Conservation (phyloP, 2,329 filamentous ascomycete genomes). For the Alternaria longipes region DNA sequence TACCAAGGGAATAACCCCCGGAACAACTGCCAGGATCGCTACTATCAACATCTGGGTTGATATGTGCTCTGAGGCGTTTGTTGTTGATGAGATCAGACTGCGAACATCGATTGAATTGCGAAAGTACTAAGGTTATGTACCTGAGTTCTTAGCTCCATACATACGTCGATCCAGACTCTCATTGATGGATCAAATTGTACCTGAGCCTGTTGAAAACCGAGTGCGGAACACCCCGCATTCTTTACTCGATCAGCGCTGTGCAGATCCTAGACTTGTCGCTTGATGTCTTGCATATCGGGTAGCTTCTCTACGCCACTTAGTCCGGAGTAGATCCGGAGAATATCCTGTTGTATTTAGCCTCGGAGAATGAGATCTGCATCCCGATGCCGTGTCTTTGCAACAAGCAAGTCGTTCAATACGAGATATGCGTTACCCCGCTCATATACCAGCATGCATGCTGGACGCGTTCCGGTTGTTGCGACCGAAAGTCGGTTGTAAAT, state of each 20-base stretch:
- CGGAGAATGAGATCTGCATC: constrained; percentile 1
- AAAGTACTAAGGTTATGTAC: no score
- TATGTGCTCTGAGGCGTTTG: no score
- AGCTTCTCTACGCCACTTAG: background rate
- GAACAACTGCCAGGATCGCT: background rate
- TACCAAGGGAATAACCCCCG: background rate
- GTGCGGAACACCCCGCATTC: constrained; percentile 6
- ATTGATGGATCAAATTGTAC: constrained; percentile 15
- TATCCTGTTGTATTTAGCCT: constrained; percentile 18
- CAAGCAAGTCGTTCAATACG: background rate
- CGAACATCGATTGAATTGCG: no score
- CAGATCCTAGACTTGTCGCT: constrained; percentile 1
- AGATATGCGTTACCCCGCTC: background rate
- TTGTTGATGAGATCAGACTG: no score
- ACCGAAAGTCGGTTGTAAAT: background rate
- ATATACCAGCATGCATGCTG: background rate
- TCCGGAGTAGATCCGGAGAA: constrained; percentile 11
- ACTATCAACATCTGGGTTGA: no score
- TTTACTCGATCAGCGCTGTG: background rate
- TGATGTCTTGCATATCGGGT: constrained; percentile 3
- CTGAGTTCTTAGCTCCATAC: background rate
- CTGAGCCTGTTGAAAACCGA: background rate
- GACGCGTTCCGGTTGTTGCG: background rate
- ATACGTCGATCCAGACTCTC: background rate
- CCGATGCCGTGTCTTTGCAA: background rate